phyloP scores from a whole-genome alignment of 495 filamentous ascomycete genomes.

The Tetracladium setigerum region DNA sequence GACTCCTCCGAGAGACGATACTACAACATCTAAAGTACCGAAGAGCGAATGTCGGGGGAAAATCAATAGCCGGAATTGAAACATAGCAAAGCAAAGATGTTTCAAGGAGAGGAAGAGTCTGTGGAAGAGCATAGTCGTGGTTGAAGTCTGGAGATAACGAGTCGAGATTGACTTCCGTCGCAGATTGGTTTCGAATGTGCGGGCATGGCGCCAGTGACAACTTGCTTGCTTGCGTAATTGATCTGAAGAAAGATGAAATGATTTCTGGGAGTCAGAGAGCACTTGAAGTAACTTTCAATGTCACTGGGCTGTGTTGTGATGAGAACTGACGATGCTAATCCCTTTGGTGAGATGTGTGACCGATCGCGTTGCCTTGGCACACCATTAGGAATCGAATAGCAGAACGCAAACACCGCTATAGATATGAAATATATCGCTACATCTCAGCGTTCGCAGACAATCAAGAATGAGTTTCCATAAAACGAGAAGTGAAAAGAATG shows the following conservation, averaged over 20 bases:
- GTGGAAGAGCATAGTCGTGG: not conserved
- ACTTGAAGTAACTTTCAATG: not conserved
- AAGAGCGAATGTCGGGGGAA: too few species aligned
- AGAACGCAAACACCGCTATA: not conserved
- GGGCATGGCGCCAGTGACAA: not conserved
- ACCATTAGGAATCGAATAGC: not conserved
- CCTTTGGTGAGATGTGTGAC: not conserved
- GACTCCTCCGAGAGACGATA: too few species aligned
- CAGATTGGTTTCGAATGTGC: conserved; percentile 7
- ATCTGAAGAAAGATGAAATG: not conserved
- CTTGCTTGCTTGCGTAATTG: not conserved
- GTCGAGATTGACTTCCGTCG: conserved; percentile 7
- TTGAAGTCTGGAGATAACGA: not conserved
- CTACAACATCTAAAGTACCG: too few species aligned
- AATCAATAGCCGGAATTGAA: too few species aligned
- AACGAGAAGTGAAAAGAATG: not conserved
- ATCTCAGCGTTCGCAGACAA: not conserved
- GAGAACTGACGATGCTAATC: not conserved
- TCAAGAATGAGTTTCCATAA: not conserved
- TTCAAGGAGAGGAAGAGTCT: too few species aligned
- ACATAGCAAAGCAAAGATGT: too few species aligned
- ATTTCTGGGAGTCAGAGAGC: not conserved
- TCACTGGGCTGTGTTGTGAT: not conserved
- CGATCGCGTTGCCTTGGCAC: not conserved
- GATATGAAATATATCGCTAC: not conserved